Evolutionary conservation across 2,329 filamentous ascomycete genomes (phyloP).

Genomic region (Tricladium varicosporioides): DNA sequence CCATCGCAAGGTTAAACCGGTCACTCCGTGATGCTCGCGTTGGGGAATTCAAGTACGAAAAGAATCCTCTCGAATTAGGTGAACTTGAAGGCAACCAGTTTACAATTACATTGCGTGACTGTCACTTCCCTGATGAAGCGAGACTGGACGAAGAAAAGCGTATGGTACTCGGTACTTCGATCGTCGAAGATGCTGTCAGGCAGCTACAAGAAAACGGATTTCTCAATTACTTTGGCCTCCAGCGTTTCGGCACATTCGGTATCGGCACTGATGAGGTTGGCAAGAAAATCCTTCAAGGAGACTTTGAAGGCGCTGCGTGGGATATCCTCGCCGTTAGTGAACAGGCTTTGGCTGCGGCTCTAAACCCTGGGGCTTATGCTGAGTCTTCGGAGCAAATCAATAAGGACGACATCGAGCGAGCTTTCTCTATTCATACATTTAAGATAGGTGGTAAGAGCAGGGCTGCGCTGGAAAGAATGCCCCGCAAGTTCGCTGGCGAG

Average conservation of each 20-base stretch:
- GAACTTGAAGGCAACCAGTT: constrained; percentile 90
- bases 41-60: constrained; percentile 79
- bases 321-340: constrained; percentile 73
- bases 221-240: constrained; percentile 97
- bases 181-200: constrained; percentile 59
- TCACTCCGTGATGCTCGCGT: constrained; percentile 61
- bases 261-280: constrained; percentile 85
- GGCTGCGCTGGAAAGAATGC: constrained; percentile 66
- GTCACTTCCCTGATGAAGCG: constrained; percentile 53
- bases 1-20: constrained; percentile 62
- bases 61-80: constrained; percentile 73
- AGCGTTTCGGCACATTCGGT: constrained; percentile 87
- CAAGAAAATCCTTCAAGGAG: constrained; percentile 75
- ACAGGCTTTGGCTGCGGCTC: constrained; percentile 54
- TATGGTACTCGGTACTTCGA: constrained; percentile 43
- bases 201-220: constrained; percentile 75
- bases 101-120: constrained; percentile 85
- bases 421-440: constrained; percentile 76
- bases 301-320: constrained; percentile 78
- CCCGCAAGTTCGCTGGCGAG: constrained; percentile 81
- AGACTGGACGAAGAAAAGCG: constrained; percentile 47
- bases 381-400: constrained; percentile 49
- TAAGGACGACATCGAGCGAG: constrained; percentile 75
- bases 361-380: constrained; percentile 42
- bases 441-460: constrained; percentile 55